Base-by-base conservation (phyloP, 2,329 filamentous ascomycete genomes). In the Sporothrix dimorphospora region DNA sequence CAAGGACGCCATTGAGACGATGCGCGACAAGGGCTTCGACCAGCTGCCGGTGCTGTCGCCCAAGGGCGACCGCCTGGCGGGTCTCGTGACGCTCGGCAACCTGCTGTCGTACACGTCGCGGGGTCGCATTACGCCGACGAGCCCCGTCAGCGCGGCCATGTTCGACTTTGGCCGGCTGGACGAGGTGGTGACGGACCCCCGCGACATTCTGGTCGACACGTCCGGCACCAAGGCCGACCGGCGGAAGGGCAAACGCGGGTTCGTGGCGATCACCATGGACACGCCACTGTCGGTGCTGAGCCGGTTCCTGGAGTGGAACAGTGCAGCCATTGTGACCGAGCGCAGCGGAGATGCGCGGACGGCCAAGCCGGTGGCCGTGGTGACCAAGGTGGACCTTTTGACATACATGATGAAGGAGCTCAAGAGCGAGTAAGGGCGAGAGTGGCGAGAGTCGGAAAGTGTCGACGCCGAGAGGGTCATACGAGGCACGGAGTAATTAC, bases 261-360 rank as follows among this genome's bases (percentile, higher is more conserved):
- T 97, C 82, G 92, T 98, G 68, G 92, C 98, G 82, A 97, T 99
- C 79, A 98, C 96, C 7, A 85, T 92, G 80, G 93, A 98, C 76
- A 99, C 96, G 1, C 92, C 92, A 3, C 86, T 99, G 51, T 89
- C 88, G 63, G 91, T 92, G 59, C 86, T 99, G 70, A 95, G 94
- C 84, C 90, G 92, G 78, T 99, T 99, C 83, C 94, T 98, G 76
- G 94, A 98, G 83, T 98, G 96, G 94, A 98, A 99, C 82, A 96
- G 92, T 76, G 95, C 96, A 0, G 96, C 96, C 0, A 90, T 99
- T 66, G 94, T 99, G 3, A 99, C 95, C 0, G 94, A 98, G 81
- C 87, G 88, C 76, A 83, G 84, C 66, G 83, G 82, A 49, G 86
- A 88, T 76, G 84, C 84, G 14, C 83, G 83, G 53, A 81, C 89